Evolutionary conservation across 371 early-diverging fungal species (phyloP), one percentile per base, ranked within the genome.

Genomic region (Basidiobolus meristosporus): DNA sequence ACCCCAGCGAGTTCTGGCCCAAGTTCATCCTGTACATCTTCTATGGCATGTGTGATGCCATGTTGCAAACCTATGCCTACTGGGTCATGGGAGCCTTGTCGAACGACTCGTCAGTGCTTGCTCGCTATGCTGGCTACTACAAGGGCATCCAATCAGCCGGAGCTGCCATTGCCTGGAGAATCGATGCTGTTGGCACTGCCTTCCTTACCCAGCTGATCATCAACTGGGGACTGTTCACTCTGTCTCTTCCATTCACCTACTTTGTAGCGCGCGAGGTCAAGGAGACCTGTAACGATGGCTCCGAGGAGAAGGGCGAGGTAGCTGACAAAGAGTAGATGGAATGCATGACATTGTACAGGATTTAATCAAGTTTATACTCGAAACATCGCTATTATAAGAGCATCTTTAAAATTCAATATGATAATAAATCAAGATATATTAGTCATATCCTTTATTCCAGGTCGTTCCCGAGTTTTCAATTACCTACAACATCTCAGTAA

Each of bases 1-100:
- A 41, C 42, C 46, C 59, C 15, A 20, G 43, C 23, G 63, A 58
- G 35, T 60, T 59, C n/a, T 68, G 69, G 7, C 64, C 73, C 1
- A n/a, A n/a, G n/a, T 67, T 80, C 44, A 52, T 73, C 18, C 57
- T 82, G 15, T 82, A 72, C 53, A 44, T 76, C 37, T 9, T 62
- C 29, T 78, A 75, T 46, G 83, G 83, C 12, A 41, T 75, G 7
- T 49, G 52, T 21, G 83, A 80, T 56, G 70, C 81, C 15, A 51
- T 79, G 43, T 76, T 67, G 51, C 82, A 81, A 56, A 55, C 59
- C 12, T 52, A 45, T 31, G 49, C 50, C 20, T 62, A 59, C 48
- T 81, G 82, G 81, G 45, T 82, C 23, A 77, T 81, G 63, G 82
- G 82, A 9, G 68, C 81, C 30, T 62, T 78, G 40, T 62, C 74